Evolutionary conservation across 345 rosid genomes (phyloP).

Genomic region (Xanthoceras sorbifolium): DNA sequence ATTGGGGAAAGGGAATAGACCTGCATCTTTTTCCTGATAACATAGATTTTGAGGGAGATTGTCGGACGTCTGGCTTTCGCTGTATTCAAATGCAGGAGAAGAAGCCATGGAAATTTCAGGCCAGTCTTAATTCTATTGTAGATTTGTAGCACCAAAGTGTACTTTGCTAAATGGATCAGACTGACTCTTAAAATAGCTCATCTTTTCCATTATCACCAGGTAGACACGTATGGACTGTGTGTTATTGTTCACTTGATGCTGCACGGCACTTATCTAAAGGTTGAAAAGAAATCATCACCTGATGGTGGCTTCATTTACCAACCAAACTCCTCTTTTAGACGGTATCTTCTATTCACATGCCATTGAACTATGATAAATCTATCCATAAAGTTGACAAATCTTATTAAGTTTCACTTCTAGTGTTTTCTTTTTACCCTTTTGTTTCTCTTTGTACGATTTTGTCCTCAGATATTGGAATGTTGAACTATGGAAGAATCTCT

Average conservation of each 20-base stretch:
- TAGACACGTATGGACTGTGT: conserved; percentile 83
- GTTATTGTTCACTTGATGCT: conserved; percentile 85
- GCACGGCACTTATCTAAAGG: conserved; percentile 73
- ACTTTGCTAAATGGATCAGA: conserved; percentile 10
- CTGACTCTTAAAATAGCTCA: conserved; percentile 7
- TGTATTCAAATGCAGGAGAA: conserved; percentile 89
- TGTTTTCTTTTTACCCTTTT: neutral
- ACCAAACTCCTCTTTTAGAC: conserved; percentile 67
- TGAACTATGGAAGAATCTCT: conserved; percentile 73
- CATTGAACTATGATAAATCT: neutral
- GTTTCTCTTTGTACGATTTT: conserved; percentile 15
- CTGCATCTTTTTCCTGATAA: conserved; percentile 69
- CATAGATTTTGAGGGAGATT: conserved; percentile 63
- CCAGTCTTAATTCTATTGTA: conserved; percentile 32
- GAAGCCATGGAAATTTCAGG: conserved; percentile 95
- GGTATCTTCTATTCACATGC: conserved; percentile 42
- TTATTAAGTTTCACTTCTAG: neutral
- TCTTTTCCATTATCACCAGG: conserved; percentile 45
- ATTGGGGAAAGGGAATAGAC: conserved; percentile 97
- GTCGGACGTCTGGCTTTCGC: conserved; percentile 91
- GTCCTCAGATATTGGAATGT: conserved; percentile 78
- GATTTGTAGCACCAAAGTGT: conserved; percentile 12
- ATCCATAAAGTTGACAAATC: neutral
- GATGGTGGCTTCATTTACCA: conserved; percentile 49
- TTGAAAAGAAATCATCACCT: conserved; percentile 51